Evolutionary conservation across 2,329 filamentous ascomycete genomes (phyloP).

Genomic region (Gyromitra esculenta): DNA sequence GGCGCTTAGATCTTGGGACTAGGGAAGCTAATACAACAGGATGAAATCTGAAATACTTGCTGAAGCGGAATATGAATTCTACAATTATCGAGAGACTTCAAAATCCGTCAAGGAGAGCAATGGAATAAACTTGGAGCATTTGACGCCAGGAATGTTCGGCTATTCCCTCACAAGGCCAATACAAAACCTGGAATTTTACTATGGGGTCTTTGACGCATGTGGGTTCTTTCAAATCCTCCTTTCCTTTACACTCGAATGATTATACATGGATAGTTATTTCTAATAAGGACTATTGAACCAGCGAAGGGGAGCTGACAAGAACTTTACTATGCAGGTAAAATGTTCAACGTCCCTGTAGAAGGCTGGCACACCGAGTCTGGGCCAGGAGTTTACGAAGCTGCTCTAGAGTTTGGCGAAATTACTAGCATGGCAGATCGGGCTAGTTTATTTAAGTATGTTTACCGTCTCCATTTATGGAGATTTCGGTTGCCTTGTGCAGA

Average conservation of each 20-base stretch:
- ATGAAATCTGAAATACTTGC: conserved; percentile 31
- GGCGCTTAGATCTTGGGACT: no score
- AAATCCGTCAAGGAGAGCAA: conserved; percentile 71
- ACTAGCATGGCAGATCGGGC: conserved; percentile 90
- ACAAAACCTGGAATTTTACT: conserved; percentile 93
- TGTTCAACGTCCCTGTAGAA: conserved; percentile 83
- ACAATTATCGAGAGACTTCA: conserved; percentile 79
- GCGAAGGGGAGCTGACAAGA: neutral
- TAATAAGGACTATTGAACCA: no score
- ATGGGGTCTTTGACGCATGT: conserved; percentile 83
- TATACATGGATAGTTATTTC: no score
- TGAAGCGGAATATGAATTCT: conserved; percentile 93
- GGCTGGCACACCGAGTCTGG: conserved; percentile 97
- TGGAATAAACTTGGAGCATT: conserved; percentile 74
- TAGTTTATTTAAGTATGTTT: conserved; percentile 81
- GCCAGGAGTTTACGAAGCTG: conserved; percentile 92
- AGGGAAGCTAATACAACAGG: neutral
- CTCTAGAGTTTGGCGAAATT: conserved; percentile 89
- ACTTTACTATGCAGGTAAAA: conserved; percentile 60
- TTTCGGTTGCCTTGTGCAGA: neutral
- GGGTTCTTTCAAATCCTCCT: neutral
- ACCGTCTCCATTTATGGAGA: conserved; percentile 54
- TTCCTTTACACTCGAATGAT: no score
- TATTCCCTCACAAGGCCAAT: conserved; percentile 88
- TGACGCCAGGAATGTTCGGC: conserved; percentile 96